Percentiles rank a stretch among this genome's conserved stretches.
phyloP scores from a whole-genome alignment of 2,329 filamentous ascomycete species.

The Neofusicoccum laricinum region DNA sequence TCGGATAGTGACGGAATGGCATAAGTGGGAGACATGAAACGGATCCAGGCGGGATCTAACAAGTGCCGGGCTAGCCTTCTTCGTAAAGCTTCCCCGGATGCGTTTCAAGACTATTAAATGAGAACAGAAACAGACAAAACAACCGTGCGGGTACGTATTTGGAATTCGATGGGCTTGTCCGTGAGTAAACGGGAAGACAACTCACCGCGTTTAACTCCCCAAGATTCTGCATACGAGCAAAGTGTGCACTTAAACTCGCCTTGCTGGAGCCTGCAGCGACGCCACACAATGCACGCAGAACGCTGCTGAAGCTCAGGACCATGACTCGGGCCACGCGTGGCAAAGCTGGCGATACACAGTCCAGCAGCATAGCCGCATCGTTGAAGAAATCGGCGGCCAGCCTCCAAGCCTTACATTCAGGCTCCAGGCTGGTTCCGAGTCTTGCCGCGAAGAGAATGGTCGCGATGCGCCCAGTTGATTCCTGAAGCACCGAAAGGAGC shows the following conservation, averaged over 20 bases:
- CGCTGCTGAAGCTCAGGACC: conserved; percentile 59
- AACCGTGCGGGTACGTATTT: background rate
- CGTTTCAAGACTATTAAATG: conserved; percentile 14
- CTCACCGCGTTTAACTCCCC: conserved; percentile 83
- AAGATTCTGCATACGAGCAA: conserved; percentile 81
- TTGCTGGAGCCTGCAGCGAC: conserved; percentile 89
- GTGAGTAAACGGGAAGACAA: conserved; percentile 19
- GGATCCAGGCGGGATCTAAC: conserved; percentile 4
- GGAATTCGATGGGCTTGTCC: conserved; percentile 30
- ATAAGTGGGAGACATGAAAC: background rate
- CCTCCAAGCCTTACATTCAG: conserved; percentile 86
- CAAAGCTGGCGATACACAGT: conserved; percentile 74
- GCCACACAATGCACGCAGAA: conserved; percentile 71
- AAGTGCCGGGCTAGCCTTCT: background rate
- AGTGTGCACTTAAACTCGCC: conserved; percentile 86
- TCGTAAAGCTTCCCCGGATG: conserved; percentile 17
- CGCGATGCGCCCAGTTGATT: conserved; percentile 74
- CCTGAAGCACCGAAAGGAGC: conserved; percentile 78
- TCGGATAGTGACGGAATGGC: background rate
- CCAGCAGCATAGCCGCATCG: conserved; percentile 80
- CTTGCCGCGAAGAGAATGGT: conserved; percentile 85
- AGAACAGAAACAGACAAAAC: background rate
- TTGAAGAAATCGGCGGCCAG: conserved; percentile 87
- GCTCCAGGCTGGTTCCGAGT: conserved; percentile 78
- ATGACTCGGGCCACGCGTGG: conserved; percentile 57